These are phyloP conservation scores for Coemansia sp. DNA, from an alignment of 192 early-diverging fungal genomes.

Conservation along the genomic window DNA sequence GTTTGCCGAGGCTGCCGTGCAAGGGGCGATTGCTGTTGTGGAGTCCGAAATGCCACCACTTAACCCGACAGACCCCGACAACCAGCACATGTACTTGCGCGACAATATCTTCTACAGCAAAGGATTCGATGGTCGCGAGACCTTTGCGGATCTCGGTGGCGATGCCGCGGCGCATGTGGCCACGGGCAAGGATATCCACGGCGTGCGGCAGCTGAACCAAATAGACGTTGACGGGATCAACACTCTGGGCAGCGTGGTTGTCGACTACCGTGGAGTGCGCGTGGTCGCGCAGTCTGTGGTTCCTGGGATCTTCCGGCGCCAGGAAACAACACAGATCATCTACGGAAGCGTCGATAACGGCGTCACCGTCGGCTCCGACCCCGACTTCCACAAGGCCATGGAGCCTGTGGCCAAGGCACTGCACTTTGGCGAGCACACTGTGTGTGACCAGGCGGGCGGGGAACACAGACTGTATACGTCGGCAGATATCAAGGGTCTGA, in stretches of 20 bases:
- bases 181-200: constrained; percentile 93
- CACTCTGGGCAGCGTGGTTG: constrained; percentile 86
- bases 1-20: constrained; percentile 87
- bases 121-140: constrained; percentile 84
- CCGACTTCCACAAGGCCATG: constrained; percentile 72
- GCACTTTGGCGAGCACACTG: constrained; percentile 78
- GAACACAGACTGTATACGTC: constrained; percentile 74
- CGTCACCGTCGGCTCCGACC: constrained; percentile 65
- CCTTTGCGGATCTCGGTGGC: constrained; percentile 80
- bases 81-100: constrained; percentile 86
- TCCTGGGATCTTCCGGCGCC: constrained; percentile 79
- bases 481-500: constrained; percentile 88
- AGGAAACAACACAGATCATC: constrained; percentile 75
- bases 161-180: constrained; percentile 89
- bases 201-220: constrained; percentile 74
- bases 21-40: constrained; percentile 81
- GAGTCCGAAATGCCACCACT: constrained; percentile 74
- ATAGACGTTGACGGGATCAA: constrained; percentile 77
- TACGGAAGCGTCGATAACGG: constrained; percentile 92
- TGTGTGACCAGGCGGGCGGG: constrained; percentile 67
- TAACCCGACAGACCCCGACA: constrained; percentile 73
- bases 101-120: constrained; percentile 97
- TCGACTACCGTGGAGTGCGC: constrained; percentile 90
- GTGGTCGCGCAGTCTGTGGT: constrained; percentile 93
- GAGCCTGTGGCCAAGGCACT: constrained; percentile 75